Evolutionary conservation across 768 basidiomycete genomes (phyloP), one percentile per base, ranked within the genome.

Genomic region (Boletus insuetus): DNA sequence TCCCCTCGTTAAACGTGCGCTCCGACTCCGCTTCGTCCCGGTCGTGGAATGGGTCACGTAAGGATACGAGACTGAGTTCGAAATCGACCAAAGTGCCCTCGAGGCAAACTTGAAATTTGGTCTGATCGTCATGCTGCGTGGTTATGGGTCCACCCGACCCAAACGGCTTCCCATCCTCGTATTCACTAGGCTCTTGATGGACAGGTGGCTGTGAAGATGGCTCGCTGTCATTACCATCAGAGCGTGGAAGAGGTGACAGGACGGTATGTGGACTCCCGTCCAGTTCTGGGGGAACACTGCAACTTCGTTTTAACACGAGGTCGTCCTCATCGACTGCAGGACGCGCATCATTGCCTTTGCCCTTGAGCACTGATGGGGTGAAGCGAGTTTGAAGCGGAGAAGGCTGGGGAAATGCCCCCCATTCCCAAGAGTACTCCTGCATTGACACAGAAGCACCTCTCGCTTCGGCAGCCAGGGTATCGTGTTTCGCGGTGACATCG

Each of bases 351-450:
- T 67, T 60, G 24, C 35, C 46, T 19, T 62, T 69, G 8, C 52
- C 56, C 46, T 56, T 69, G 39, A 56, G 44, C 1, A 43, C 14
- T 1, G 64, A 53, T 34, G 59, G 44, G 14, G 62, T 46, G 63
- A 86, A 85, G 12, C 79, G 74, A 0, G 79, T 58, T 50, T 79
- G 80, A 61, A 84, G 71, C 1, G 88, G 87, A 4, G 90, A 89
- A 22, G 84, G 87, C 58, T 86, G 87, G 29, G 92, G 94, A 64
- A 95, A 91, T 19, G 81, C 85, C 26, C 92, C 93, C 93, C 94
- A 95, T 62, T 95, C 94, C 94, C 94, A 95, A 7, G 89, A 89
- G 63, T 94, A 94, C 65, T 91, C 87, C 53, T 84, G 84, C 4
- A 79, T 64, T 5, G 66, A 68, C 19, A 71, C 45, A 13, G 67